Conservation (phyloP, 495 filamentous ascomycete species). For the Glarea lozoyensis region DNA sequence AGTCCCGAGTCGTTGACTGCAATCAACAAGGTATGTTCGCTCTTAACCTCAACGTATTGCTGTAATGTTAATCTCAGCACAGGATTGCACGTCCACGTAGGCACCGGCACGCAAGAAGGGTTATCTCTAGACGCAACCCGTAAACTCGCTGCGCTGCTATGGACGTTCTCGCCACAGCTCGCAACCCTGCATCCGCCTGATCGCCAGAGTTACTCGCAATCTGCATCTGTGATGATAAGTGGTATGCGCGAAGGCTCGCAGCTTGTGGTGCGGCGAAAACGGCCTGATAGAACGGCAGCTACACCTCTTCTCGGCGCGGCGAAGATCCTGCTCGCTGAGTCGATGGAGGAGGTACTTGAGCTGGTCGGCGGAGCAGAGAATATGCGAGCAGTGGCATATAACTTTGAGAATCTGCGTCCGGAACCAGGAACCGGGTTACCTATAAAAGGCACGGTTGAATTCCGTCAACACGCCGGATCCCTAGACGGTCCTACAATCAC, state of each 20-base stretch:
- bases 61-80: constrained; percentile 24
- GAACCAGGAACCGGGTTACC: too few relatives aligned
- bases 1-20: background rate
- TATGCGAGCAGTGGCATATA: constrained; percentile 1
- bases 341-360: background rate
- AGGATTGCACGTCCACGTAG: constrained; percentile 32
- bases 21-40: background rate
- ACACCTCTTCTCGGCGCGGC: background rate
- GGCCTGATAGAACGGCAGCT: background rate
- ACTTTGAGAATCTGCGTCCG: background rate
- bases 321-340: background rate
- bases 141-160: constrained; percentile 27
- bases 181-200: constrained; percentile 23
- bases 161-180: constrained; percentile 29
- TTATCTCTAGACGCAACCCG: constrained; percentile 22
- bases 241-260: background rate
- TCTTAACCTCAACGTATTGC: constrained; percentile 22
- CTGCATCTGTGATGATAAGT: background rate
- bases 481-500: constrained; percentile 23
- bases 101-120: constrained; percentile 19
- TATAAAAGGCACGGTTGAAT: constrained; percentile 32
- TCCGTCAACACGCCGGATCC: constrained; percentile 30
- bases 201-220: background rate
- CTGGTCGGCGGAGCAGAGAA: background rate
- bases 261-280: background rate